These are phyloP conservation scores for Penicillium egyptiacum DNA, from an alignment of 495 filamentous ascomycete species.

Conservation along the genomic window DNA sequence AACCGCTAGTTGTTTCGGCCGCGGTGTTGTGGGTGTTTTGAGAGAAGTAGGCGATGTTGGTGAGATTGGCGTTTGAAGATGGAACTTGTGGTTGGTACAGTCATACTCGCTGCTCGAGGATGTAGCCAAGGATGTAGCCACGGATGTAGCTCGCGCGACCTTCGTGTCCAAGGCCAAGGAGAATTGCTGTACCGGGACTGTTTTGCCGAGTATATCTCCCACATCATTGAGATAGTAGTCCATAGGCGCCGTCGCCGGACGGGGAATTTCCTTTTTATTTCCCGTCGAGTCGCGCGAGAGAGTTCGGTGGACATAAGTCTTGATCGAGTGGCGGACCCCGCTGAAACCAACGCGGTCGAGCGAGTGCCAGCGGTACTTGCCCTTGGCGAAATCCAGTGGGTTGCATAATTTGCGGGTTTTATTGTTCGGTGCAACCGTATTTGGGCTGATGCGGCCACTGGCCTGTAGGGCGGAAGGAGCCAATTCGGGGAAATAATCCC, in stretches of 20 bases:
- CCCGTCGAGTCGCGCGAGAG: constrained; percentile 31
- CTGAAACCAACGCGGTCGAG: constrained; percentile 27
- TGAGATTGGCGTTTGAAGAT: constrained; percentile 17
- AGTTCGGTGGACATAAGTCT: constrained; percentile 38
- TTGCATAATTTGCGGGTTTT: constrained; percentile 31
- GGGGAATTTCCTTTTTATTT: constrained; percentile 23
- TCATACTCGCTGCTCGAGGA: constrained; percentile 6
- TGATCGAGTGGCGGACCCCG: constrained; percentile 41
- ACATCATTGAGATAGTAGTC: not conserved
- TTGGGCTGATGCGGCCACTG: constrained; percentile 17
- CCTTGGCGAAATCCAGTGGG: constrained; percentile 27
- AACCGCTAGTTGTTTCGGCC: constrained; percentile 35
- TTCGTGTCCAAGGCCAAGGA: not conserved
- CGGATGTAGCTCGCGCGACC: not conserved
- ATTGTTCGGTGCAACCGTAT: not conserved
- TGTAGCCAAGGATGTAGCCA: not conserved
- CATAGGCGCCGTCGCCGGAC: constrained; percentile 25
- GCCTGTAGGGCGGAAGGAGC: constrained; percentile 32
- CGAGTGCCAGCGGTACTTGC: constrained; percentile 27
- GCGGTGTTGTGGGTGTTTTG: constrained; percentile 4
- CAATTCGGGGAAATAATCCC: constrained; percentile 51
- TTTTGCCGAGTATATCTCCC: not conserved
- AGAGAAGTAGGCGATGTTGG: constrained; percentile 4
- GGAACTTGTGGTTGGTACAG: constrained; percentile 8
- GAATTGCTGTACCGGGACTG: not conserved